These are phyloP conservation scores for Penicillium thymicola DNA, from an alignment of 2,329 filamentous ascomycete species.

Conservation along the genomic window DNA sequence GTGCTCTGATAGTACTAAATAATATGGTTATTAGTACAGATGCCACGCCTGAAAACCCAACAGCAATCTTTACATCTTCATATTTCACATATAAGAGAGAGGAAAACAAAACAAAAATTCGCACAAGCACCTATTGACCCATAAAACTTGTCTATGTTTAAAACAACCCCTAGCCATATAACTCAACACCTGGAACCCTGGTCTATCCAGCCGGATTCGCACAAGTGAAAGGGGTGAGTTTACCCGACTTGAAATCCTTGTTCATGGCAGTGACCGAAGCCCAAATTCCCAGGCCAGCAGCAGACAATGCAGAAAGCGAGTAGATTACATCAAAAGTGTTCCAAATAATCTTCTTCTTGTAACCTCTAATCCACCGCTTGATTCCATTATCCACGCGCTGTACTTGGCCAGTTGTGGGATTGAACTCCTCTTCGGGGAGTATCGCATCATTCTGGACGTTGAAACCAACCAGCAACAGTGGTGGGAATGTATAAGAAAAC, in stretches of 20 bases:
- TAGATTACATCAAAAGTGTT: slow-evolving; percentile 16
- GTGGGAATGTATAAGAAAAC: slow-evolving; percentile 33
- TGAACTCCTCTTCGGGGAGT: slow-evolving; percentile 21
- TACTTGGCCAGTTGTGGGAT: slow-evolving; percentile 12
- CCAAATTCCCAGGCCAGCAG: slow-evolving; percentile 17
- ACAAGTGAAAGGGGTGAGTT: slow-evolving; percentile 12
- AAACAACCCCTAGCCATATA: background rate
- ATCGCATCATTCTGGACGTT: slow-evolving; percentile 28
- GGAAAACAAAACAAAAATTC: background rate
- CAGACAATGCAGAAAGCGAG: slow-evolving; percentile 5
- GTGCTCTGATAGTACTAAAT: no score
- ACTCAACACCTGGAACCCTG: background rate
- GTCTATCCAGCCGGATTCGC: slow-evolving; percentile 13
- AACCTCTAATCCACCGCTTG: slow-evolving; percentile 15
- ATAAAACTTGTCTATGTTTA: background rate
- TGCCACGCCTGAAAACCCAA: background rate
- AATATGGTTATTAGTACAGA: no score
- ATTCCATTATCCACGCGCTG: slow-evolving; percentile 11
- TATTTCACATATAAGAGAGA: background rate
- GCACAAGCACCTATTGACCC: background rate
- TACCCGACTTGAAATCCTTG: background rate
- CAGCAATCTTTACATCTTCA: background rate
- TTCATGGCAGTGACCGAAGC: slow-evolving; percentile 13
- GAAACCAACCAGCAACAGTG: slow-evolving; percentile 28
- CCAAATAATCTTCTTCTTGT: slow-evolving; percentile 13